These are phyloP conservation scores for Paecilomyces variotii DNA, from an alignment of 2,329 filamentous ascomycete species.

Conservation along the genomic window DNA sequence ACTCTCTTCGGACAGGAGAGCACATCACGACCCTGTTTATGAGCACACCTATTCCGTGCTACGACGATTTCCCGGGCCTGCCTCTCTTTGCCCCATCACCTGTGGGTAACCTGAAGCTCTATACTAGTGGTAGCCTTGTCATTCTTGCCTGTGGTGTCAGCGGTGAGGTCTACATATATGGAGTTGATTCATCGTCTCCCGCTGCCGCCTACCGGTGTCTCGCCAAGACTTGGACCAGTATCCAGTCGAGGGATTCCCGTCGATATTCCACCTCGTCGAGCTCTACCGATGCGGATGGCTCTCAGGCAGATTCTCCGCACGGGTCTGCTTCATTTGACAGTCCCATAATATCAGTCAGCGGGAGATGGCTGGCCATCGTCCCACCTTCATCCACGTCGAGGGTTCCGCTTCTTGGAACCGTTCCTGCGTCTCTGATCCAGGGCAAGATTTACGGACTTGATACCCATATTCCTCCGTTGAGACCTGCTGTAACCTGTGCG, in stretches of 20 bases:
- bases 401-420: slow-evolving; percentile 32
- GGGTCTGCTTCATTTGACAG: slow-evolving; percentile 20
- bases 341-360: slow-evolving; percentile 36
- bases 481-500: slow-evolving; percentile 35
- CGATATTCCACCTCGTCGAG: slow-evolving; percentile 40
- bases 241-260: slow-evolving; percentile 49
- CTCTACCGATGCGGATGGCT: slow-evolving; percentile 37
- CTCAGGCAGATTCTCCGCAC: slow-evolving; percentile 30
- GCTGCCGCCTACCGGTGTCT: slow-evolving; percentile 53
- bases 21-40: slow-evolving; percentile 66
- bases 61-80: slow-evolving; percentile 48
- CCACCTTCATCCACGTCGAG: slow-evolving; percentile 33
- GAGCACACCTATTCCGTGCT: slow-evolving; percentile 56
- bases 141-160: slow-evolving; percentile 71
- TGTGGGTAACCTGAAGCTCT: slow-evolving; percentile 63
- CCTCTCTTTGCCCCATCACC: slow-evolving; percentile 62
- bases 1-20: slow-evolving; percentile 69
- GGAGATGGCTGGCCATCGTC: slow-evolving; percentile 40
- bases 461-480: slow-evolving; percentile 33
- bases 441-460: slow-evolving; percentile 34
- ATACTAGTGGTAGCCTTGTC: slow-evolving; percentile 63
- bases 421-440: slow-evolving; percentile 27
- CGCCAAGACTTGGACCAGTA: slow-evolving; percentile 85
- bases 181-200: slow-evolving; percentile 18
- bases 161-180: slow-evolving; percentile 80